Evolutionary conservation across 768 basidiomycete genomes (phyloP), one percentile per base, ranked within the genome.

Genomic region (Tylopilus felleus): DNA sequence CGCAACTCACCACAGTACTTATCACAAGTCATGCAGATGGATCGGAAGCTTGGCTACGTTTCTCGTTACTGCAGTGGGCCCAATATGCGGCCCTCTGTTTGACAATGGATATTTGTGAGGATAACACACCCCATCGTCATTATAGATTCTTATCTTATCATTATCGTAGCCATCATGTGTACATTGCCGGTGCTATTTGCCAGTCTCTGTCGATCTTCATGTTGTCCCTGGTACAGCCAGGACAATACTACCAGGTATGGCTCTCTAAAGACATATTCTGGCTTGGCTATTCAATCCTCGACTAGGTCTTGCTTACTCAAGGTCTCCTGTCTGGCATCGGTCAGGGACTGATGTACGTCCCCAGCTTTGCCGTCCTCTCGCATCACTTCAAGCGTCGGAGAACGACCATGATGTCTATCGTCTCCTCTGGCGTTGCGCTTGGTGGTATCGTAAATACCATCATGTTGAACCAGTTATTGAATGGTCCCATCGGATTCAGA

Each of bases 401-500:
- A 23, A 64, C 76, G 4, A 56, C 76, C 5, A 77, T 77, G 7
- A 76, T 78, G 60, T 77, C 79, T 9, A 61, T 82, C 40, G 72
- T 71, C 6, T 35, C 76, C 27, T 78, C 79, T 27, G 78, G 78
- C 22, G 73, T 77, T 31, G 75, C 80, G 3, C 63, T 83, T 3
- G 85, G 86, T 8, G 81, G 80, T 7, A 68, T 81, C 21, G 59
- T 80, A 14, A 78, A 84, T 51, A 81, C 84, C 1, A 81, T 85
- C 57, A 78, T 86, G 74, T 69, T 88, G 27, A 86, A 88, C 63
- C 66, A 74, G 22, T 55, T 49, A 31, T 55, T 48, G 49, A 77
- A 76, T 49, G 75, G 77, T 3, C 59, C 68, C 7, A 65, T 77
- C 4, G 82, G 85, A 8, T 77, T 82, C 60, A 68, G 59, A 13